Evolutionary conservation across 2,329 filamentous ascomycete species (phyloP).

Genomic region (Monosporascus sp.): DNA sequence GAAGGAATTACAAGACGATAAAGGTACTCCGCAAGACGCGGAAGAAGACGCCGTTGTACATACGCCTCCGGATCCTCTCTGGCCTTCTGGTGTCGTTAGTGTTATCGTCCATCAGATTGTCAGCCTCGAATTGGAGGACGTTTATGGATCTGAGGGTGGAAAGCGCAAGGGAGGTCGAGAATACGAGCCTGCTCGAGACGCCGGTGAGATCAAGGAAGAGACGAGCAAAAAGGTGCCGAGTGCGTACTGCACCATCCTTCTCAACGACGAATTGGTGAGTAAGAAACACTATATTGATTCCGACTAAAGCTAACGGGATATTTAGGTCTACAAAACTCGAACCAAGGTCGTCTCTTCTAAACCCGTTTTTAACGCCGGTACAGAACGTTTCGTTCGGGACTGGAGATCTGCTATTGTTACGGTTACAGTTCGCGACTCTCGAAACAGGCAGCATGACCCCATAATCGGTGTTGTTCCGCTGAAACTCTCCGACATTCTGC

Average conservation of each 20-base stretch:
- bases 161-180: constrained; percentile 73
- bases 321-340: constrained; percentile 76
- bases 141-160: constrained; percentile 71
- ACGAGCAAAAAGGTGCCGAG: constrained; percentile 74
- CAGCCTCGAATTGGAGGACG: constrained; percentile 84
- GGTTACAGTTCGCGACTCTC: constrained; percentile 79
- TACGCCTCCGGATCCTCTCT: constrained; percentile 92
- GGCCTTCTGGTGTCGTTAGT: constrained; percentile 85
- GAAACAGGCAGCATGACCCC: constrained; percentile 88
- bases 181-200: constrained; percentile 80
- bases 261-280: constrained; percentile 74
- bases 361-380: constrained; percentile 95
- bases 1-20: constrained; percentile 79
- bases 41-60: constrained; percentile 81
- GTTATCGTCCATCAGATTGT: constrained; percentile 92
- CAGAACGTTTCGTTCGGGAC: constrained; percentile 86
- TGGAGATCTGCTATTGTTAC: constrained; percentile 87
- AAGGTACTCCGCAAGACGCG: constrained; percentile 65
- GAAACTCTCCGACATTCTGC: constrained; percentile 80
- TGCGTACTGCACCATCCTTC: constrained; percentile 86
- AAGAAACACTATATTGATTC: constrained; percentile 3
- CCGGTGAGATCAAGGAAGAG: constrained; percentile 83
- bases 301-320: constrained; percentile 21
- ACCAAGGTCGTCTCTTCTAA: constrained; percentile 90
- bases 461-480: constrained; percentile 89